These are phyloP conservation scores for Cyberlindnera amylophila DNA, from an alignment of 805 yeast species.

Conservation along the genomic window DNA sequence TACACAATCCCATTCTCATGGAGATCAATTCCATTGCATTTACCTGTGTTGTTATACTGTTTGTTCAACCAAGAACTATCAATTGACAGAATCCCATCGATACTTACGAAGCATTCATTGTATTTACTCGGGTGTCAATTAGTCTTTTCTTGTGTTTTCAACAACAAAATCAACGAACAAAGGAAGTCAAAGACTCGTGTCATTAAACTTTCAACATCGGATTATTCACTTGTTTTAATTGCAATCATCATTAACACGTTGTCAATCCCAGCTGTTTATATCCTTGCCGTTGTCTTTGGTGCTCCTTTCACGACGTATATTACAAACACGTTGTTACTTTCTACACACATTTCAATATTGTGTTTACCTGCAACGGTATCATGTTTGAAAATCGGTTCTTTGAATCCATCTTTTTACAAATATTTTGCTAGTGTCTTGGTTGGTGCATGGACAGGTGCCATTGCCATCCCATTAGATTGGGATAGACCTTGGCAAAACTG, in stretches of 20 bases:
- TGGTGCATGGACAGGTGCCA: slow-evolving; percentile 93
- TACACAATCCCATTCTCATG: slow-evolving; percentile 7
- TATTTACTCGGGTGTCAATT: slow-evolving; percentile 4
- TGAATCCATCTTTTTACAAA: slow-evolving; percentile 26
- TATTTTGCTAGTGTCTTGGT: slow-evolving; percentile 75
- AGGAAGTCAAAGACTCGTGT: slow-evolving; percentile 8
- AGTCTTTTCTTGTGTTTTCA: slow-evolving; percentile 10
- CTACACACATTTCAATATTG: slow-evolving; percentile 59
- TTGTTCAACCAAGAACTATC: slow-evolving; percentile 4
- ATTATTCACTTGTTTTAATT: slow-evolving; percentile 13
- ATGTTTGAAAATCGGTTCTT: slow-evolving; percentile 44
- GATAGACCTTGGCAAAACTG: slow-evolving; percentile 95
- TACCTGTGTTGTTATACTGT: slow-evolving; percentile 4
- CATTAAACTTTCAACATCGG: slow-evolving; percentile 5
- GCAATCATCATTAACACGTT: slow-evolving; percentile 14
- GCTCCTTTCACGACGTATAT: slow-evolving; percentile 64
- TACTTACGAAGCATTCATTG: slow-evolving; percentile 1
- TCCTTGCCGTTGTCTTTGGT: slow-evolving; percentile 61
- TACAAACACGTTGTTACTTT: slow-evolving; percentile 53
- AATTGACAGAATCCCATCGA: not conserved
- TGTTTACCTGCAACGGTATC: slow-evolving; percentile 62
- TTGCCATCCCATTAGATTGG: slow-evolving; percentile 96
- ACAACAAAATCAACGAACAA: slow-evolving; percentile 3
- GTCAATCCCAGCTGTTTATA: slow-evolving; percentile 28
- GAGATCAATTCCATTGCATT: slow-evolving; percentile 12